Conservation (phyloP, 192 early-diverging fungal genomes). For the Gaertneriomyces semiglobifer region DNA sequence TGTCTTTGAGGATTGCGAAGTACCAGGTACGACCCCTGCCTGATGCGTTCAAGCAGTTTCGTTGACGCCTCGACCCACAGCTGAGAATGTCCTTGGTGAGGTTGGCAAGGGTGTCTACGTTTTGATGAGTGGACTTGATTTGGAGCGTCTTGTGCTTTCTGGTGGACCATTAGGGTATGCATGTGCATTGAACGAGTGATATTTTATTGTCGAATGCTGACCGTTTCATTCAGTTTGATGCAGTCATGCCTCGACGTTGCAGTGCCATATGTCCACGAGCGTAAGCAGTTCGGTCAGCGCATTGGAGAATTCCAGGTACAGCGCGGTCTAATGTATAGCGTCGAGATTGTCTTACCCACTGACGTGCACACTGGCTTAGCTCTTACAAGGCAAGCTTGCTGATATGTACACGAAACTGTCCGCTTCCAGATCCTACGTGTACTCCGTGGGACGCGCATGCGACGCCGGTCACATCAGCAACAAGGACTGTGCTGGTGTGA, state of each 20-base stretch:
- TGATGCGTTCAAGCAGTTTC: constrained; percentile 14
- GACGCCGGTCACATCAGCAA: constrained; percentile 74
- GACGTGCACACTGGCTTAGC: constrained; percentile 18
- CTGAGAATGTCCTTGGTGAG: constrained; percentile 79
- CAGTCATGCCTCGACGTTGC: constrained; percentile 79
- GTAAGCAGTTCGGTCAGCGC: constrained; percentile 80
- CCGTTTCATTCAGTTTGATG: constrained; percentile 64
- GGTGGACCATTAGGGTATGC: constrained; percentile 80
- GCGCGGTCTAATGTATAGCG: neutral
- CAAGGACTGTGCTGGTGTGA: constrained; percentile 93
- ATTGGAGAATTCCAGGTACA: constrained; percentile 79
- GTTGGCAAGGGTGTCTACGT: constrained; percentile 91
- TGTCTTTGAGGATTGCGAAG: constrained; percentile 89
- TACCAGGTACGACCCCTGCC: constrained; percentile 46
- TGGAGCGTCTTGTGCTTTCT: constrained; percentile 84
- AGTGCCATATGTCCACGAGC: constrained; percentile 80
- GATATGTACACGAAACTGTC: constrained; percentile 97
- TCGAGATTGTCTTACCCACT: constrained; percentile 3
- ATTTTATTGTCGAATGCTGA: too few relatives aligned
- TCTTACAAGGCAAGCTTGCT: constrained; percentile 92
- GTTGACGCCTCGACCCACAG: constrained; percentile 12
- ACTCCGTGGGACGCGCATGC: constrained; percentile 84
- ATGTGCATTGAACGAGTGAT: neutral
- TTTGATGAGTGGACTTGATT: constrained; percentile 90
- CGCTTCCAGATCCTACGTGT: constrained; percentile 85